Evolutionary conservation across 495 filamentous ascomycete genomes (phyloP).

Genomic region (Cercophora samala): DNA sequence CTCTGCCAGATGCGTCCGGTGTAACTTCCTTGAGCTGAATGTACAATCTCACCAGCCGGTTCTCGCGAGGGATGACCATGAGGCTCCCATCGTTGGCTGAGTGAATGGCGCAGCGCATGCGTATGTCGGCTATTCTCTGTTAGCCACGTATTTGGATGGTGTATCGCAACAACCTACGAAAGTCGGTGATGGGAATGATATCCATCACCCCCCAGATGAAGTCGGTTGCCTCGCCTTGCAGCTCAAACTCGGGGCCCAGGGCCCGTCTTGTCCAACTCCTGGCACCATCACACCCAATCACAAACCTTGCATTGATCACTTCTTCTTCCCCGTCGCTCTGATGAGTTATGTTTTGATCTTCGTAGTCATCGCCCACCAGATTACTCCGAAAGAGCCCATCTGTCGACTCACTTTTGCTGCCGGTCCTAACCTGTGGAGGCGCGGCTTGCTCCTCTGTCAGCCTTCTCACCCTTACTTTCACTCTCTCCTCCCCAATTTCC

Average conservation of each 20-base stretch:
- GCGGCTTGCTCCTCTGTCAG: slow-evolving; percentile 46
- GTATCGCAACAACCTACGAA: slow-evolving; percentile 33
- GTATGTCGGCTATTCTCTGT: slow-evolving; percentile 52
- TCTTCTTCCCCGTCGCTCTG: slow-evolving; percentile 36
- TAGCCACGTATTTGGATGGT: neutral
- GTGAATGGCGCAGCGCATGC: slow-evolving; percentile 67
- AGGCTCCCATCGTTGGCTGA: slow-evolving; percentile 61
- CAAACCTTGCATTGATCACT: slow-evolving; percentile 57
- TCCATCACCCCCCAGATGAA: slow-evolving; percentile 67
- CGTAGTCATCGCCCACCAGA: slow-evolving; percentile 52
- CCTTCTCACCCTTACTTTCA: slow-evolving; percentile 48
- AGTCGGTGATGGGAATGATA: slow-evolving; percentile 64
- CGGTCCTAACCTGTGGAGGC: slow-evolving; percentile 36
- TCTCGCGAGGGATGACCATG: slow-evolving; percentile 70
- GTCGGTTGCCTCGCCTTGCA: slow-evolving; percentile 61
- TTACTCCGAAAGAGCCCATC: slow-evolving; percentile 52
- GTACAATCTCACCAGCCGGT: slow-evolving; percentile 63
- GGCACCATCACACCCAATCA: slow-evolving; percentile 68
- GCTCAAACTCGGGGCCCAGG: slow-evolving; percentile 45
- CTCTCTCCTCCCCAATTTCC: slow-evolving; percentile 49
- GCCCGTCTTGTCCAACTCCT: slow-evolving; percentile 58
- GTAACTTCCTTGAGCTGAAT: slow-evolving; percentile 61
- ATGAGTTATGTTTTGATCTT: slow-evolving; percentile 44
- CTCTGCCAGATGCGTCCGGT: slow-evolving; percentile 33
- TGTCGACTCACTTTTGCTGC: slow-evolving; percentile 24